Evolutionary conservation across 1,284 basidiomycete genomes (phyloP).

Genomic region (Sphagnurus paluster): DNA sequence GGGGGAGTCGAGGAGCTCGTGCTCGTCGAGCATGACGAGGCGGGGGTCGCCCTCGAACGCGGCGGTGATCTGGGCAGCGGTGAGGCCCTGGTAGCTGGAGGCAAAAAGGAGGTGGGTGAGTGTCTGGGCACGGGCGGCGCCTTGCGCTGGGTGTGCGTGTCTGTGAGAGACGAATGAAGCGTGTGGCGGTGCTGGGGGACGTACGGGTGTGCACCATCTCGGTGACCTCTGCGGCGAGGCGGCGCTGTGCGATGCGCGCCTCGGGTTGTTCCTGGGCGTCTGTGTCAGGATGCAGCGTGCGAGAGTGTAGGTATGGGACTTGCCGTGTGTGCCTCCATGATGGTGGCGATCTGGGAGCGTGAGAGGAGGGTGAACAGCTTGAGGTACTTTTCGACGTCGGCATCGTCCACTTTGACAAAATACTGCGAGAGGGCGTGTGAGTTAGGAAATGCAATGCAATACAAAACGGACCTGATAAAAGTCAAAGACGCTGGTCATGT

Average conservation of each 20-base stretch:
- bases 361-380: conserved; percentile 84
- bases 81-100: conserved; percentile 43
- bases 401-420: conserved; percentile 83
- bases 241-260: conserved; percentile 70
- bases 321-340: conserved; percentile 64
- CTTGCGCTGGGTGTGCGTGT: conserved; percentile 29
- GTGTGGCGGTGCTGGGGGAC: too few relatives aligned
- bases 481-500: conserved; percentile 80
- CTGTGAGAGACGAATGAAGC: too few relatives aligned
- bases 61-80: conserved; percentile 43
- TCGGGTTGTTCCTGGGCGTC: conserved; percentile 60
- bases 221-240: conserved; percentile 86
- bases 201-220: conserved; percentile 82
- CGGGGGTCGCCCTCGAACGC: conserved; percentile 65
- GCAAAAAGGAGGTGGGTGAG: conserved; percentile 66
- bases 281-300: too few relatives aligned
- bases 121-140: conserved; percentile 50
- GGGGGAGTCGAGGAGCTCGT: conserved; percentile 47
- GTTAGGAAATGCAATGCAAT: background rate
- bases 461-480: conserved; percentile 85
- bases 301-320: too few relatives aligned
- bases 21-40: conserved; percentile 43
- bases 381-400: conserved; percentile 81
- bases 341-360: conserved; percentile 52
- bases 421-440: conserved; percentile 55